These are phyloP conservation scores for Triticum monococcum DNA, from an alignment of 176 grass and related monocot species.

Conservation along the genomic window DNA sequence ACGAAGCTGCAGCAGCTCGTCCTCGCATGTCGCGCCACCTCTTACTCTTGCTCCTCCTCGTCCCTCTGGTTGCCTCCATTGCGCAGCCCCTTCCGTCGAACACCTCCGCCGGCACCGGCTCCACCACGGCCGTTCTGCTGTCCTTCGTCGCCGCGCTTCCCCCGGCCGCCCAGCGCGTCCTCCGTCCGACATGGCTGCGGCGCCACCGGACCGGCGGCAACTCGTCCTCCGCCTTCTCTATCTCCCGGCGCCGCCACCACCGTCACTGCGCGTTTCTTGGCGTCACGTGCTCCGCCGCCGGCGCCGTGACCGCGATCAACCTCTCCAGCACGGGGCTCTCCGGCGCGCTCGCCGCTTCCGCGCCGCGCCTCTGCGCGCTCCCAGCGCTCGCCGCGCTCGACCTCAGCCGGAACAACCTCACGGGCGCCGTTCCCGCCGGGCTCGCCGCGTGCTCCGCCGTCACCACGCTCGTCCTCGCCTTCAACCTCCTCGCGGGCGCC, in stretches of 20 bases:
- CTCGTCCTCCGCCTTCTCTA: neutral
- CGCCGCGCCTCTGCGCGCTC: slow-evolving; percentile 30
- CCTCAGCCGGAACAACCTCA: slow-evolving; percentile 44
- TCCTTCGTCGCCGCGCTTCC: slow-evolving; percentile 38
- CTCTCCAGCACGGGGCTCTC: slow-evolving; percentile 36
- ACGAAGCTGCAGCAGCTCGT: neutral
- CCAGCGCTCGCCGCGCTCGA: slow-evolving; percentile 34
- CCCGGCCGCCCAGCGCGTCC: slow-evolving; percentile 19
- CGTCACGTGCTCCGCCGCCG: slow-evolving; percentile 27
- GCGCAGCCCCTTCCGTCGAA: neutral
- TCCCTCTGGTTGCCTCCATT: neutral
- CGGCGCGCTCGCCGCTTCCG: slow-evolving; percentile 19
- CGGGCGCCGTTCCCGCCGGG: slow-evolving; percentile 35
- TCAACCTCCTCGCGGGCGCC: slow-evolving; percentile 38
- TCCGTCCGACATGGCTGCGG: neutral
- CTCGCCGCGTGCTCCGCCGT: slow-evolving; percentile 36
- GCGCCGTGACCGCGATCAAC: slow-evolving; percentile 29
- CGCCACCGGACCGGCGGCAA: neutral
- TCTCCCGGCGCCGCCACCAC: neutral
- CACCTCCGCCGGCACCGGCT: neutral
- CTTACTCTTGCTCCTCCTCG: neutral
- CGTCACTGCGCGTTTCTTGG: slow-evolving; percentile 26
- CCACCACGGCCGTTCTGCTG: slow-evolving; percentile 18
- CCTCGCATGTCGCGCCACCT: slow-evolving; percentile 13
- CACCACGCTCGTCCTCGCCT: slow-evolving; percentile 28